A percentile compares a stretch with the other conserved stretches of the same genome.
Evolutionary conservation across 352 stramenopile species (phyloP).

Genomic region (Pythium vanterpoolii): DNA sequence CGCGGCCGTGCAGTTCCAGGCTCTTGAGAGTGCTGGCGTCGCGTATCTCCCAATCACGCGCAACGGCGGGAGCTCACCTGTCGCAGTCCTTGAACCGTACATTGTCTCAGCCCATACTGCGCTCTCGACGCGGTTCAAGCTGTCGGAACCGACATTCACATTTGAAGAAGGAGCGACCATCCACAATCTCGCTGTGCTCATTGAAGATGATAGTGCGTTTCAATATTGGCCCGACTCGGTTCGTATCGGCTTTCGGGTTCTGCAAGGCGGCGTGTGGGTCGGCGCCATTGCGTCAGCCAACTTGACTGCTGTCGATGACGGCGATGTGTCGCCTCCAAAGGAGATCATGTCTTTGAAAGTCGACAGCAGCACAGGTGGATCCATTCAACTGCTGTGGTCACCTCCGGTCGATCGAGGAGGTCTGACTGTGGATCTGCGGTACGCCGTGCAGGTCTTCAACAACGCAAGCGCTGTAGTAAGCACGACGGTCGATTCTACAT

Average conservation of each 20-base stretch:
- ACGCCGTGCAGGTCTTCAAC: constrained; percentile 24
- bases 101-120: constrained; percentile 16
- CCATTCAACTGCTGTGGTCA: constrained; percentile 38
- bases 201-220: constrained; percentile 39
- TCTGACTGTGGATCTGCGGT: constrained; percentile 24
- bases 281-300: constrained; percentile 22
- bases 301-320: constrained; percentile 46
- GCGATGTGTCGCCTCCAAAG: constrained; percentile 50
- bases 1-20: background rate
- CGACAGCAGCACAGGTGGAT: constrained; percentile 33
- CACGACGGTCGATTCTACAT: background rate
- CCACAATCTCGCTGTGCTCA: constrained; percentile 24
- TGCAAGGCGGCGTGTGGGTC: constrained; percentile 31
- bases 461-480: constrained; percentile 11
- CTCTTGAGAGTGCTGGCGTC: constrained; percentile 34
- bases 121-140: constrained; percentile 30
- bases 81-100: constrained; percentile 27
- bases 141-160: constrained; percentile 26
- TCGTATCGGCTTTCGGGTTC: constrained; percentile 35
- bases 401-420: constrained; percentile 39
- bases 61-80: constrained; percentile 24
- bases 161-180: constrained; percentile 32
- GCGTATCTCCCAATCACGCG: constrained; percentile 30
- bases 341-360: constrained; percentile 30
- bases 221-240: constrained; percentile 40